Conservation (phyloP, 192 early-diverging fungal species). For the Helicostylum pulchrum region DNA sequence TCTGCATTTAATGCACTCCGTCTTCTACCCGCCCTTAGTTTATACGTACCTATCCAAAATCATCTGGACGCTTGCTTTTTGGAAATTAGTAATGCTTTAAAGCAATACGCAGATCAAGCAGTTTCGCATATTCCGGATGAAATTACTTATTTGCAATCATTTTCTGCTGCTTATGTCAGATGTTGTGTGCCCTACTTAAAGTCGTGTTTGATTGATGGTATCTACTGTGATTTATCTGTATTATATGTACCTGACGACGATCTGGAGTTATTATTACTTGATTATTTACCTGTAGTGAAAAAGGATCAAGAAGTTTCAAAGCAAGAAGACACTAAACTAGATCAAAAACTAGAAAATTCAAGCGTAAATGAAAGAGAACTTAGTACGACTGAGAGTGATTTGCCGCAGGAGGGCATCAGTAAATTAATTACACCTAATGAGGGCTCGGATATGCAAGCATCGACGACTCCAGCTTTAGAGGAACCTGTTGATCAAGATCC, state of each 20-base stretch:
- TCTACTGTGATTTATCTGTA: conserved; percentile 18
- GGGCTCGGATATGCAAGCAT: too few relatives aligned
- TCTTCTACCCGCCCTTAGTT: conserved; percentile 46
- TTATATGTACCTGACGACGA: background rate
- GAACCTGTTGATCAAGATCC: too few relatives aligned
- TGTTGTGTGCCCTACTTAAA: conserved; percentile 32
- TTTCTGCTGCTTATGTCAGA: conserved; percentile 26
- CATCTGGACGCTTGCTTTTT: conserved; percentile 26
- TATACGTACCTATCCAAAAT: conserved; percentile 21
- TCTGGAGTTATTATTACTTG: conserved; percentile 3
- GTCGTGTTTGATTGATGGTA: conserved; percentile 27
- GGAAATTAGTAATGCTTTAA: conserved; percentile 18
- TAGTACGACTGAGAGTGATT: background rate
- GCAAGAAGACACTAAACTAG: background rate
- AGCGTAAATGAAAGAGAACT: background rate
- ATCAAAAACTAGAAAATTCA: background rate
- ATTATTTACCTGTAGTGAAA: conserved; percentile 6
- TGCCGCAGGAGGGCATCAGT: too few relatives aligned
- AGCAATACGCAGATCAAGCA: conserved; percentile 25
- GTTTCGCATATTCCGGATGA: conserved; percentile 14
- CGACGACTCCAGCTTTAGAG: too few relatives aligned
- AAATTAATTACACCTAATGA: too few relatives aligned
- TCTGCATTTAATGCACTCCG: conserved; percentile 65
- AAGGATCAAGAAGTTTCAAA: background rate
- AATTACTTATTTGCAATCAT: conserved; percentile 20